These are phyloP conservation scores for Clonostachys solani DNA, from an alignment of 2,329 filamentous ascomycete genomes.

Conservation along the genomic window DNA sequence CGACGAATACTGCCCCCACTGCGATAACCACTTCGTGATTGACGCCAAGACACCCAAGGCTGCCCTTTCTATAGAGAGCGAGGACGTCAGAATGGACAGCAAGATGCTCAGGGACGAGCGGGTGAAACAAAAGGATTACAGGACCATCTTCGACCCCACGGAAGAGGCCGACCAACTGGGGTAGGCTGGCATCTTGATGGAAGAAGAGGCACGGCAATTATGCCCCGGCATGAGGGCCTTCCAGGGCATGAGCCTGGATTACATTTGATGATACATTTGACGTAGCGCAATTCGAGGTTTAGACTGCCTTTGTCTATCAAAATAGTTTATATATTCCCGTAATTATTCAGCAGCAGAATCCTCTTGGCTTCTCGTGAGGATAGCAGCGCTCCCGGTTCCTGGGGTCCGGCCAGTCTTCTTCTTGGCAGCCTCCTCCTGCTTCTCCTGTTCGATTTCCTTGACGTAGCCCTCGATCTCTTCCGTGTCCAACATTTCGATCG, in stretches of 20 bases:
- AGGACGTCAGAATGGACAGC: conserved; percentile 80
- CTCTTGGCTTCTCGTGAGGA: conserved; percentile 61
- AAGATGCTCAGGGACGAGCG: conserved; percentile 94
- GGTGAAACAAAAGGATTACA: conserved; percentile 52
- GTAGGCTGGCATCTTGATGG: conserved; percentile 30
- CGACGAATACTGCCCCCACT: conserved; percentile 98
- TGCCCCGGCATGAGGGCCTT: conserved; percentile 1
- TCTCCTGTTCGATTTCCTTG: conserved; percentile 98
- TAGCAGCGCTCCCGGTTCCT: conserved; percentile 67
- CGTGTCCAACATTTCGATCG: conserved; percentile 87
- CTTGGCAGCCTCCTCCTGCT: conserved; percentile 96
- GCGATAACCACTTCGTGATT: conserved; percentile 96
- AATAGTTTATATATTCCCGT: conserved; percentile 4
- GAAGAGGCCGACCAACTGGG: conserved; percentile 73
- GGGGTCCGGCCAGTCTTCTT: conserved; percentile 82
- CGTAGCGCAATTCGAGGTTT: conserved; percentile 14
- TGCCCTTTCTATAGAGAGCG: conserved; percentile 81
- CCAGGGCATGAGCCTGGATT: conserved; percentile 17
- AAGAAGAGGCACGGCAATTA: not conserved
- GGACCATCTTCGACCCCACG: conserved; percentile 72
- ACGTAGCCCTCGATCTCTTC: conserved; percentile 97
- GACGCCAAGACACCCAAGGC: conserved; percentile 84
- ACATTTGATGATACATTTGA: conserved; percentile 30
- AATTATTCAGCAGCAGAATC: conserved; percentile 31
- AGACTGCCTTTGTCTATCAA: conserved; percentile 17